These are phyloP conservation scores for Prunus mira DNA, from an alignment of 306 rosid species.

Conservation along the genomic window DNA sequence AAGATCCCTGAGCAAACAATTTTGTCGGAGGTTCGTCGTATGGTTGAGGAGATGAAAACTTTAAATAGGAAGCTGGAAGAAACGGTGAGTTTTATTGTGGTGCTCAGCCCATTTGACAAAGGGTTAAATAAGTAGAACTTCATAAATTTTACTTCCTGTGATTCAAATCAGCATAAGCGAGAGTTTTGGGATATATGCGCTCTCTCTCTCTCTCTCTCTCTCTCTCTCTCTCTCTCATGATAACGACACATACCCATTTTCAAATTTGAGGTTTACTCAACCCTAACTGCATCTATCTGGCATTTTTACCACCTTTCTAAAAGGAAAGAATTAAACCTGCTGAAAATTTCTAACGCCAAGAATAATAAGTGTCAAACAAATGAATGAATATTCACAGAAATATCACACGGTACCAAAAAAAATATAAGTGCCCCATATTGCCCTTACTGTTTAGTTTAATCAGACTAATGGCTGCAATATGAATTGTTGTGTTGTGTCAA, in stretches of 20 bases:
- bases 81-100: conserved; percentile 52
- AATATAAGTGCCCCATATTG: neutral
- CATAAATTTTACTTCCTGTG: neutral
- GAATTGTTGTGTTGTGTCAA: neutral
- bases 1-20: conserved; percentile 82
- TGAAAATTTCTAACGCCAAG: neutral
- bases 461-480: conserved; percentile 11
- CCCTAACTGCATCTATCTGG: neutral
- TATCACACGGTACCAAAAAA: neutral
- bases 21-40: conserved; percentile 76
- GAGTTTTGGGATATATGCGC: neutral
- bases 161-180: neutral
- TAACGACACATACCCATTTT: neutral
- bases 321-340: neutral
- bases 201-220: neutral
- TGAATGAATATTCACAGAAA: neutral
- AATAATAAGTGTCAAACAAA: neutral
- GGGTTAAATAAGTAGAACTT: neutral
- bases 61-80: conserved; percentile 81
- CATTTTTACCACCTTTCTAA: neutral
- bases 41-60: conserved; percentile 88
- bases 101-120: neutral
- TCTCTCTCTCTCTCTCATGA: neutral
- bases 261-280: neutral
- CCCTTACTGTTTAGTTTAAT: neutral